Evolutionary conservation across 805 yeast species (phyloP).

Genomic region (Nakazawaea ernobii): DNA sequence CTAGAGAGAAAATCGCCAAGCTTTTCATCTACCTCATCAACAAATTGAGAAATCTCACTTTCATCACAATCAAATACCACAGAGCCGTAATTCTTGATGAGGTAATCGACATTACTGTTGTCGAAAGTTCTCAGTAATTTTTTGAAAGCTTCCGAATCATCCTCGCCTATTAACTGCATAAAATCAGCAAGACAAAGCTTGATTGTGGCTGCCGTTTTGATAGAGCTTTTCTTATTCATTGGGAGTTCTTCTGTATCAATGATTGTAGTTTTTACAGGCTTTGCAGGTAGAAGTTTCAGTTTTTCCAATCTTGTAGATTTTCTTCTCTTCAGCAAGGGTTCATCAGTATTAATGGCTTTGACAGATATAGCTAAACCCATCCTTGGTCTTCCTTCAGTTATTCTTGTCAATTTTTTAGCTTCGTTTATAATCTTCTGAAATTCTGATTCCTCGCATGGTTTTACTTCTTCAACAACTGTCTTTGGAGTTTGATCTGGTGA

Average conservation of each 20-base stretch:
- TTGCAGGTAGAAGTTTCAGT: slow-evolving; percentile 9
- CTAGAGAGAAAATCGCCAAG: slow-evolving; percentile 1
- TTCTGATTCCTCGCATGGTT: slow-evolving; percentile 20
- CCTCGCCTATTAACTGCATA: background rate
- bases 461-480: background rate
- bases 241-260: background rate
- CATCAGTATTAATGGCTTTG: background rate
- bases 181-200: slow-evolving; percentile 9
- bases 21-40: slow-evolving; percentile 2
- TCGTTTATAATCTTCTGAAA: slow-evolving; percentile 18
- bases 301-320: slow-evolving; percentile 4
- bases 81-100: background rate
- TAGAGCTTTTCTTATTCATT: background rate
- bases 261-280: no score
- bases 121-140: slow-evolving; percentile 6
- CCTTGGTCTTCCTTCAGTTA: background rate
- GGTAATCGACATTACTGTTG: background rate
- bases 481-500: slow-evolving; percentile 26
- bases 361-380: background rate
- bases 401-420: slow-evolving; percentile 13
- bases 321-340: slow-evolving; percentile 5
- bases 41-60: background rate
- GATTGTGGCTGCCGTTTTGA: background rate
- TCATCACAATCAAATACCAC: slow-evolving; percentile 5
- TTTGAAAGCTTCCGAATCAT: background rate